Evolutionary conservation across 176 grass and related monocot species (phyloP).

Genomic region (Triticum urartu): DNA sequence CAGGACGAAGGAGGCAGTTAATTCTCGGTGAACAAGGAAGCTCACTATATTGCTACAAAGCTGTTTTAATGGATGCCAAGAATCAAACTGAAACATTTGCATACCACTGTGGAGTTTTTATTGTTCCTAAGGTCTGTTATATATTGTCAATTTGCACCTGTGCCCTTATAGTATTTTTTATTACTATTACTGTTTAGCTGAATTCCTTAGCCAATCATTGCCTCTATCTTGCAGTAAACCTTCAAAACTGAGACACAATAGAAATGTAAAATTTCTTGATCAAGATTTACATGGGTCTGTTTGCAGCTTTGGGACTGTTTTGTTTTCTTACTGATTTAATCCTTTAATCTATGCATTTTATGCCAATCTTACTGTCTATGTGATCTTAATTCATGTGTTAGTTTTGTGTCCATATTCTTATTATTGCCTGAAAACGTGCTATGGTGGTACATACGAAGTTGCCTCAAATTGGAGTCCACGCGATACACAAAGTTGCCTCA

Average conservation of each 20-base stretch:
- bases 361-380: neutral
- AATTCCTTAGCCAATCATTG: neutral
- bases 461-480: neutral
- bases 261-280: constrained; percentile 9
- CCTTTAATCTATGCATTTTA: neutral
- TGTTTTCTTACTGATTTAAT: constrained; percentile 7
- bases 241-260: neutral
- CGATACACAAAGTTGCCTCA: neutral
- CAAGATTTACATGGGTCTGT: neutral
- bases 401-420: neutral
- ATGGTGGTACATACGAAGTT: neutral
- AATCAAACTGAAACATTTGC: constrained; percentile 57
- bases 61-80: constrained; percentile 74
- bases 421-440: neutral
- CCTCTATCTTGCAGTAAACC: neutral
- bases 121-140: constrained; percentile 80
- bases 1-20: constrained; percentile 69
- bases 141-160: constrained; percentile 4
- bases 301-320: neutral
- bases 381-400: neutral
- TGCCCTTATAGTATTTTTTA: constrained; percentile 10
- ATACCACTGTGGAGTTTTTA: constrained; percentile 90
- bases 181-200: neutral
- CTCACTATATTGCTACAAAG: constrained; percentile 79
- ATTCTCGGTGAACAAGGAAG: constrained; percentile 80